These are phyloP conservation scores for Chlorella sp. DNA, from an alignment of 139 green algal species.

Conservation along the genomic window DNA sequence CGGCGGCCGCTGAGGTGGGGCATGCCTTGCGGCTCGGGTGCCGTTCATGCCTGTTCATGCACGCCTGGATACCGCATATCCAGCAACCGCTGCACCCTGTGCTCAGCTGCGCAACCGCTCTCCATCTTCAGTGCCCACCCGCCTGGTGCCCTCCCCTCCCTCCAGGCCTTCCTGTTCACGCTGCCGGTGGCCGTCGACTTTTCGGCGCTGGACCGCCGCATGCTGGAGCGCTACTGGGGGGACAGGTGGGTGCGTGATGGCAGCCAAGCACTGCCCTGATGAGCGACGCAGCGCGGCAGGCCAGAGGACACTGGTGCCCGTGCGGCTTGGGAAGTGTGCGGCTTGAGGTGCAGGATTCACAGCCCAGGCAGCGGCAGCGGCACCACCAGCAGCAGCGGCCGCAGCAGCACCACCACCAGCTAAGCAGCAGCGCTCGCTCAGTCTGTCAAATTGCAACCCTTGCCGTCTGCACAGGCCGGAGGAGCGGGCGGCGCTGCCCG, in stretches of 20 bases:
- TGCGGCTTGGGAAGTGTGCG: too few relatives aligned
- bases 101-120: not conserved
- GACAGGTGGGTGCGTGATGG: not conserved
- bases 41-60: not conserved
- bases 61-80: not conserved
- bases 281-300: too few relatives aligned
- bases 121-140: not conserved
- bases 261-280: too few relatives aligned
- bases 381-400: too few relatives aligned
- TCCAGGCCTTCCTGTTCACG: conserved; percentile 10
- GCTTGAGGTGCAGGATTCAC: too few relatives aligned
- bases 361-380: too few relatives aligned
- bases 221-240: conserved; percentile 18
- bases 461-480: not conserved
- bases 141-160: not conserved
- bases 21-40: not conserved
- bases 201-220: conserved; percentile 1
- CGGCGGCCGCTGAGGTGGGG: not conserved
- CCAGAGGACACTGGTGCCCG: too few relatives aligned
- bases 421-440: too few relatives aligned
- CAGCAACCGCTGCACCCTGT: not conserved
- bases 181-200: conserved; percentile 16
- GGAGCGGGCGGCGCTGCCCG: conserved; percentile 3
- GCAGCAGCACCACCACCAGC: too few relatives aligned
- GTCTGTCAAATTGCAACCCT: too few relatives aligned